Conservation (phyloP, 2,329 filamentous ascomycete genomes). For the Neonectria ditissima region DNA sequence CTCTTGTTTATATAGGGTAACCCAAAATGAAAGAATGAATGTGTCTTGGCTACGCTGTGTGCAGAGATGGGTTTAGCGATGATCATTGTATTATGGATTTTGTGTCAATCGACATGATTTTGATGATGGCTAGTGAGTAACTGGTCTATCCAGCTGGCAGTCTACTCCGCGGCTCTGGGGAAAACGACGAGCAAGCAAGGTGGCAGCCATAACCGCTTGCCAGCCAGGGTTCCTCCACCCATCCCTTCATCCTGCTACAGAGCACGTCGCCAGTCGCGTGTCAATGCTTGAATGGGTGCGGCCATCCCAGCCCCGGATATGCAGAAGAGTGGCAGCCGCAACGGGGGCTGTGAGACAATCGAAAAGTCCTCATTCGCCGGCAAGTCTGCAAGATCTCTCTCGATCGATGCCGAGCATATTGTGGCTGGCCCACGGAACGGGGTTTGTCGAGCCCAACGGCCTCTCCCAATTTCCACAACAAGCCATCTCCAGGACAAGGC, state of each 20-base stretch:
- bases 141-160: no score
- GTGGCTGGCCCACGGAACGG: conserved; percentile 13
- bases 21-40: conserved; percentile 7
- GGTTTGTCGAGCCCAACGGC: conserved; percentile 14
- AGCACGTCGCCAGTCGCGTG: not conserved
- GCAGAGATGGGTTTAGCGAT: not conserved
- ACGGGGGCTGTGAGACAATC: not conserved
- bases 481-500: conserved; percentile 1
- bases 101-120: not conserved
- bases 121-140: no score
- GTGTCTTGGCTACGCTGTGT: not conserved
- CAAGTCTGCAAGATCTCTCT: conserved; percentile 27
- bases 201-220: no score
- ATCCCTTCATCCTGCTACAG: no score
- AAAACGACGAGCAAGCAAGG: not conserved
- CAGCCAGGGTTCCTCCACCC: no score
- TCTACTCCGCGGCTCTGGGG: not conserved
- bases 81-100: not conserved
- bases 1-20: conserved; percentile 34
- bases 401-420: conserved; percentile 24
- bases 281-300: not conserved
- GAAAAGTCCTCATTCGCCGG: conserved; percentile 20
- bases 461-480: conserved; percentile 17
- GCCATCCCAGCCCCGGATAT: not conserved
- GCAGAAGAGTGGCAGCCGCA: conserved; percentile 17